Evolutionary conservation across 2,329 filamentous ascomycete genomes (phyloP).

Genomic region (Sodiomyces alkalinus): DNA sequence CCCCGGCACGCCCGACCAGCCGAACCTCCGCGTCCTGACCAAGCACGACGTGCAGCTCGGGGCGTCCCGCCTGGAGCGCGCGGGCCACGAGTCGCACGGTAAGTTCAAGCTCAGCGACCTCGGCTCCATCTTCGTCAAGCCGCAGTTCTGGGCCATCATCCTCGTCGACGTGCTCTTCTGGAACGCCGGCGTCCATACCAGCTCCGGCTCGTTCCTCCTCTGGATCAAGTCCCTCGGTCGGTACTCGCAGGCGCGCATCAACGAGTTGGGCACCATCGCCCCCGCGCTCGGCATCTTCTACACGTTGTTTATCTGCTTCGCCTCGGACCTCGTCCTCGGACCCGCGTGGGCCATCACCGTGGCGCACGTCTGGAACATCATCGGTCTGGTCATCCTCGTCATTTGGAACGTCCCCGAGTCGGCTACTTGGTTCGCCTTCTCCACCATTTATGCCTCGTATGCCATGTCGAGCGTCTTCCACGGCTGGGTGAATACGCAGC

Average conservation of each 20-base stretch:
- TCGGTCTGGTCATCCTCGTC: constrained; percentile 35
- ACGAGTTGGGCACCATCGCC: constrained; percentile 34
- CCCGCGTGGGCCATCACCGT: constrained; percentile 40
- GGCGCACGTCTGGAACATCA: constrained; percentile 32
- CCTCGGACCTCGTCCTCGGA: constrained; percentile 35
- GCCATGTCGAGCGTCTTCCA: constrained; percentile 39
- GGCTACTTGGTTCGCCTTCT: constrained; percentile 36
- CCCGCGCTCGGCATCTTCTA: constrained; percentile 43
- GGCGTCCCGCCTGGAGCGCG: constrained; percentile 25
- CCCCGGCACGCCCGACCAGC: constrained; percentile 28
- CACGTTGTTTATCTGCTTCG: constrained; percentile 35
- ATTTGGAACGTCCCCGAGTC: constrained; percentile 41
- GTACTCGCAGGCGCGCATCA: constrained; percentile 29
- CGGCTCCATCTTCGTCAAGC: constrained; percentile 20
- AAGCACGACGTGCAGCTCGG: constrained; percentile 30
- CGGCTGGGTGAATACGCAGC: constrained; percentile 37
- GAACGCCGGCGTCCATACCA: constrained; percentile 32
- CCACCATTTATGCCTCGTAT: constrained; percentile 29
- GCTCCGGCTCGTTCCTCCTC: constrained; percentile 33
- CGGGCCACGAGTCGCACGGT: constrained; percentile 23
- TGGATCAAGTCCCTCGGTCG: constrained; percentile 41
- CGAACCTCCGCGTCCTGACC: constrained; percentile 29
- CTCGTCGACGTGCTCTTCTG: constrained; percentile 39
- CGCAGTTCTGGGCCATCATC: constrained; percentile 34
- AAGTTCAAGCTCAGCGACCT: constrained; percentile 17